These are phyloP conservation scores for Candolleomyces efflorescens DNA, from an alignment of 768 basidiomycete genomes.

Conservation along the genomic window DNA sequence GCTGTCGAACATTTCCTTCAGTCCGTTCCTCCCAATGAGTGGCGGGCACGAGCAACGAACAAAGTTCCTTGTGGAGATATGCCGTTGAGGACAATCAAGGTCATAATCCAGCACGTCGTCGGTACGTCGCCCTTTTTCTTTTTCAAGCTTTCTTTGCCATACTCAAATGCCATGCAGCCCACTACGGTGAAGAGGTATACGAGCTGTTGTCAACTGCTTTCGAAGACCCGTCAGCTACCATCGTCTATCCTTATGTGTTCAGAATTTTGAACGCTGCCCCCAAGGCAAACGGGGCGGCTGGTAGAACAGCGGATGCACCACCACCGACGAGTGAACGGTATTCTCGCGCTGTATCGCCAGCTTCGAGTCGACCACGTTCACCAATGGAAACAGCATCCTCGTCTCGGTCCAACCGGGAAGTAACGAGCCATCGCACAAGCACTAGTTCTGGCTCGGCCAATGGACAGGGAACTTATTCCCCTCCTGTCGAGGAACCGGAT, in stretches of 20 bases:
- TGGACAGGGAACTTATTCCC: conserved; percentile 46
- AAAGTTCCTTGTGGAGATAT: conserved; percentile 95
- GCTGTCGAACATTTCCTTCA: conserved; percentile 94
- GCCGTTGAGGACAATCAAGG: conserved; percentile 97
- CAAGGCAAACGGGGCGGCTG: conserved; percentile 35
- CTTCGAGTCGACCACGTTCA: conserved; percentile 67
- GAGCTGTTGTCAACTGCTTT: conserved; percentile 88
- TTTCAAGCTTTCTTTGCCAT: conserved; percentile 8
- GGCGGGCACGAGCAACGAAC: conserved; percentile 87
- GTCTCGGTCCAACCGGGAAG: conserved; percentile 47
- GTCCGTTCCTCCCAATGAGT: conserved; percentile 92
- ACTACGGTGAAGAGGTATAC: conserved; percentile 86
- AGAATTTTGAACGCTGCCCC: conserved; percentile 76
- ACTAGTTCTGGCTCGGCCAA: conserved; percentile 62
- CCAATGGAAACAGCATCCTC: conserved; percentile 59
- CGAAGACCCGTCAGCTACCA: conserved; percentile 95
- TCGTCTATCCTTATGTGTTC: conserved; percentile 94
- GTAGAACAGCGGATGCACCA: conserved; percentile 28
- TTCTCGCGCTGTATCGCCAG: conserved; percentile 47
- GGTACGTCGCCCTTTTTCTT: conserved; percentile 49
- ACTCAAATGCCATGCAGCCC: conserved; percentile 38
- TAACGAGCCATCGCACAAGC: conserved; percentile 65
- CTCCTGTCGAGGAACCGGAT: conserved; percentile 75
- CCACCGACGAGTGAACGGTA: not conserved
- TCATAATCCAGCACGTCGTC: conserved; percentile 95